Conservation (phyloP, 805 yeast genomes). For the Candida quercuum region DNA sequence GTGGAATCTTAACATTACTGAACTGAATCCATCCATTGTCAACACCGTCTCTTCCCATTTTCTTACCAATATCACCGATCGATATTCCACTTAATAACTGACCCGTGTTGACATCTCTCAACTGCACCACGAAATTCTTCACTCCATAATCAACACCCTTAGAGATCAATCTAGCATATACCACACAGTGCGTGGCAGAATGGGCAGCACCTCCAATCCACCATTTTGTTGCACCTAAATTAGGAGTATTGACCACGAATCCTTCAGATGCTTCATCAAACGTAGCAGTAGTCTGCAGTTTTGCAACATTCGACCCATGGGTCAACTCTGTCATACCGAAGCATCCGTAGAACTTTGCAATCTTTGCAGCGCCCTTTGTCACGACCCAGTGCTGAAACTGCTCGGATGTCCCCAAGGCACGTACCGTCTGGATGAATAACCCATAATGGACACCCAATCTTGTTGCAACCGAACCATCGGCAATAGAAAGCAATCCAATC, state of each 20-base stretch:
- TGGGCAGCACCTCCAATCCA: constrained; percentile 99
- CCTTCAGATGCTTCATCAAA: constrained; percentile 60
- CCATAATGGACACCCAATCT: constrained; percentile 87
- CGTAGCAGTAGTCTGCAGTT: constrained; percentile 87
- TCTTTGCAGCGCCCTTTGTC: constrained; percentile 51
- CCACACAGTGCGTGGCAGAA: constrained; percentile 83
- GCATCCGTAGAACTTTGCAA: constrained; percentile 69
- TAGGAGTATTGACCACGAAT: constrained; percentile 79
- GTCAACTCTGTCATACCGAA: constrained; percentile 92
- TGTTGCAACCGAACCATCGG: constrained; percentile 77
- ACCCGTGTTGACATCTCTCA: constrained; percentile 48
- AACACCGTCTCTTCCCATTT: constrained; percentile 94
- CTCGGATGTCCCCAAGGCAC: constrained; percentile 80
- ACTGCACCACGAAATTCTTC: constrained; percentile 85
- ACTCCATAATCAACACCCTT: constrained; percentile 87
- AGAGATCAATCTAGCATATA: constrained; percentile 78
- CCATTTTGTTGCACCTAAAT: constrained; percentile 93
- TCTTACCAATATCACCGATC: constrained; percentile 89
- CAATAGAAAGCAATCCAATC: constrained; percentile 48
- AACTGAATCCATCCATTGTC: constrained; percentile 98
- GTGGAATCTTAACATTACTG: constrained; percentile 76
- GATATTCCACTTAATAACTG: constrained; percentile 67
- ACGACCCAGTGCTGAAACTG: constrained; percentile 82
- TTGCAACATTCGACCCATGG: constrained; percentile 93
- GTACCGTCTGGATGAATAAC: constrained; percentile 69